Evolutionary conservation across 2,329 filamentous ascomycete genomes (phyloP).

Genomic region (Fusarium drepaniforme): DNA sequence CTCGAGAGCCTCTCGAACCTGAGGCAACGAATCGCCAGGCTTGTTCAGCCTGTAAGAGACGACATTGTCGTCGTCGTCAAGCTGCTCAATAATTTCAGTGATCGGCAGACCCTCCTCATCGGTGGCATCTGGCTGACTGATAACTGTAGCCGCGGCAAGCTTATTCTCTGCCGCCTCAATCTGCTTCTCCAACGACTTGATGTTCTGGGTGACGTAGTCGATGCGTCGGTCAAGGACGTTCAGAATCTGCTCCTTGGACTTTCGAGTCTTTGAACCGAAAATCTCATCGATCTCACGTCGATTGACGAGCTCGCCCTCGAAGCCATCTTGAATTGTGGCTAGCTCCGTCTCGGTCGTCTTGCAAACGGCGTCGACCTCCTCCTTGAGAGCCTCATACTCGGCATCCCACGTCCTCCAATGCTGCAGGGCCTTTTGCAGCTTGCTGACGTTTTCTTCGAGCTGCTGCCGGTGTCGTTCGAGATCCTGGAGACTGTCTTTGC

Average conservation of each 20-base stretch:
- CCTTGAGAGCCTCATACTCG: conserved; percentile 90
- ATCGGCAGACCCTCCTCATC: conserved; percentile 81
- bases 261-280: conserved; percentile 47
- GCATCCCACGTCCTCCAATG: conserved; percentile 94
- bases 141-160: conserved; percentile 71
- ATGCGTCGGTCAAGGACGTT: conserved; percentile 76
- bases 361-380: conserved; percentile 75
- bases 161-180: conserved; percentile 77
- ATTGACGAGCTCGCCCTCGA: conserved; percentile 73
- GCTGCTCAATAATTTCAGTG: conserved; percentile 90
- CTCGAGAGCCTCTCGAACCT: conserved; percentile 78
- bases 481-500: conserved; percentile 68
- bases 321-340: conserved; percentile 66
- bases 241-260: conserved; percentile 63
- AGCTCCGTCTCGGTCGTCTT: conserved; percentile 63
- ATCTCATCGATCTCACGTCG: conserved; percentile 67
- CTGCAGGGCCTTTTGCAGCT: conserved; percentile 80
- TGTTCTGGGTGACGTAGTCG: conserved; percentile 90
- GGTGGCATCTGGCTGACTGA: conserved; percentile 70
- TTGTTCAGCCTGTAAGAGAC: conserved; percentile 74
- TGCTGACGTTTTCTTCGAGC: conserved; percentile 78
- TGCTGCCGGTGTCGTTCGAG: conserved; percentile 81
- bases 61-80: conserved; percentile 92
- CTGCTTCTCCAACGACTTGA: conserved; percentile 79
- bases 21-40: conserved; percentile 75